Evolutionary conservation across 495 filamentous ascomycete genomes (phyloP), one percentile per base, ranked within the genome.

Genomic region (Aspergillus conjunctus): DNA sequence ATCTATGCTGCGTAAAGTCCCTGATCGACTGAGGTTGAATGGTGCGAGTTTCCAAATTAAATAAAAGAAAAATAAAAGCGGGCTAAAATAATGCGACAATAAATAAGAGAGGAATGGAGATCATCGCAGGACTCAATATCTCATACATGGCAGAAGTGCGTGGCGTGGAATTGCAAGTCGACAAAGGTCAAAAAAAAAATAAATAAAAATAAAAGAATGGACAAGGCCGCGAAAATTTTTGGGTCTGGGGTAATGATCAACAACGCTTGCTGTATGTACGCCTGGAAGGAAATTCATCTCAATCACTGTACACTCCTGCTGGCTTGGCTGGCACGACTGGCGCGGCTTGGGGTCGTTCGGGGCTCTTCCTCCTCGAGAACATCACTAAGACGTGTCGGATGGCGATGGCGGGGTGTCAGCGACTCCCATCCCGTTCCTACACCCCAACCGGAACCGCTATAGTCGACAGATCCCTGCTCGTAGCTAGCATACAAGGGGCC

Each of bases 301-400:
- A 22, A 51, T 69, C 59, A 73, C 39, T 72, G 73, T 61, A 77
- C 60, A 63, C 77, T 66, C 22, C 64, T 58, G 58, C 65, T 67
- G 51, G 65, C 58, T 43, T 74, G 41, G 26, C 66, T 68, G 41
- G 66, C 66, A 14, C 74, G 65, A 51, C 84, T 85, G 18, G 83
- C 84, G 46, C 82, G 79, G 62, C 81, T 83, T 7, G 80, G 79
- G 63, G 78, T 87, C 37, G 84, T 86, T 44, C 85, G 74, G 59
- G 75, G 77, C 64, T 85, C 82, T 61, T 85, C 82, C 58, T 85
- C 82, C 52, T 98, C 94, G 10, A 94, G 81, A 11, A 98, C 93
- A 78, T 98, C 94, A 69, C 94, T 97, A 58, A 98, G 76, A 54
- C 94, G 80, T 3, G 93, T 97, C 0, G 93, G 93, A 75, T 98